These are phyloP conservation scores for Avena insularis DNA, from an alignment of 176 grass and related monocot genomes.

Conservation along the genomic window DNA sequence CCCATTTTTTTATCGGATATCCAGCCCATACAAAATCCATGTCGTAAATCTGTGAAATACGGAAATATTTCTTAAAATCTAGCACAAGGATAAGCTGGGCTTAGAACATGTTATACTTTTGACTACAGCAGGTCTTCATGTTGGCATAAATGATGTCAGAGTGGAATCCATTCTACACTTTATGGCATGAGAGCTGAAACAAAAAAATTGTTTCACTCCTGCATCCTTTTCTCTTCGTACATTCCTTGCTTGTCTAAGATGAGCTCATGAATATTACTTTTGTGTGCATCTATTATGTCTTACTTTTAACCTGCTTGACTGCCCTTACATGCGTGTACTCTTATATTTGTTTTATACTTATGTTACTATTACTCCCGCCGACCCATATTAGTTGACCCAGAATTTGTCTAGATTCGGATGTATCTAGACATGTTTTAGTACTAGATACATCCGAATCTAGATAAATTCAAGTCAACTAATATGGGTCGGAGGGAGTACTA, in stretches of 20 bases:
- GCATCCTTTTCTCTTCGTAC: background rate
- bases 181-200: background rate
- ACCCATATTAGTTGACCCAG: no score
- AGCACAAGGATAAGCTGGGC: background rate
- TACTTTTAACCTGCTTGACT: background rate
- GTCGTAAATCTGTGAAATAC: background rate
- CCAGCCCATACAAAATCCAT: background rate
- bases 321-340: background rate
- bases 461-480: no score
- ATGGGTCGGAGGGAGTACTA: no score
- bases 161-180: background rate
- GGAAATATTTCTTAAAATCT: background rate
- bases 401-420: no score
- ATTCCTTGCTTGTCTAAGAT: background rate
- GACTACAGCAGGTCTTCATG: background rate
- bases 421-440: no score
- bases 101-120: slow-evolving; percentile 2
- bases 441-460: no score
- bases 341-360: background rate
- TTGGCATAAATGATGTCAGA: background rate
- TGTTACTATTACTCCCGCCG: background rate
- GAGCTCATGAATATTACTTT: background rate
- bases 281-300: background rate
- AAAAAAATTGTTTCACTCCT: background rate
- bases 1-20: background rate